A percentile compares a stretch with the other conserved stretches of the same genome.
Evolutionary conservation across 179 eudicot species (phyloP).

Genomic region (Amaranthus tricolor): DNA sequence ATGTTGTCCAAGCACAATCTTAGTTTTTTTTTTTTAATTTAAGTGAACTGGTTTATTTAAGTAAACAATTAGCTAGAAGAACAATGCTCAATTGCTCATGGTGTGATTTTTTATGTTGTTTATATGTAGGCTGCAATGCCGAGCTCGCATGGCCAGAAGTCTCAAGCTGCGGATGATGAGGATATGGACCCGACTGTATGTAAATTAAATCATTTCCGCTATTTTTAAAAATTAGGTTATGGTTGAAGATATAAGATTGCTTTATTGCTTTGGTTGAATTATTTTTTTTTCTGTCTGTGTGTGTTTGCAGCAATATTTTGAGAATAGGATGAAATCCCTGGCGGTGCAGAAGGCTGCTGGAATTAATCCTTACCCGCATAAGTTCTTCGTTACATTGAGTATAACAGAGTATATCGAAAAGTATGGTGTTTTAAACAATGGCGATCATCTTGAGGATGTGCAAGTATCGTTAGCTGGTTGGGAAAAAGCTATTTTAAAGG

Average conservation of each 20-base stretch:
- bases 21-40: too few species aligned
- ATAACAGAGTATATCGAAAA: slow-evolving; percentile 55
- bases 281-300: slow-evolving; percentile 6
- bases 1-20: neutral
- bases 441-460: slow-evolving; percentile 69
- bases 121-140: slow-evolving; percentile 49
- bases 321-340: slow-evolving; percentile 70
- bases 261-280: neutral
- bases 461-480: slow-evolving; percentile 79
- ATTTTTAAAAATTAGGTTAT: neutral
- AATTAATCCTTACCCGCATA: slow-evolving; percentile 88
- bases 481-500: neutral
- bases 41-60: neutral
- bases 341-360: slow-evolving; percentile 68
- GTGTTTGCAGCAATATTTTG: slow-evolving; percentile 80
- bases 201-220: neutral
- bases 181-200: slow-evolving; percentile 94
- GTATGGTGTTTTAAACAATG: slow-evolving; percentile 54
- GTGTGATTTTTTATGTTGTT: neutral
- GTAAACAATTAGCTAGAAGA: neutral
- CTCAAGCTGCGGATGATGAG: slow-evolving; percentile 73
- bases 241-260: neutral
- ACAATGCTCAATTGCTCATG: neutral
- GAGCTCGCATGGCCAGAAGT: slow-evolving; percentile 44
- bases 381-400: slow-evolving; percentile 55